phyloP scores from a whole-genome alignment of 2,329 filamentous ascomycete species.

The Claviceps cyperi region DNA sequence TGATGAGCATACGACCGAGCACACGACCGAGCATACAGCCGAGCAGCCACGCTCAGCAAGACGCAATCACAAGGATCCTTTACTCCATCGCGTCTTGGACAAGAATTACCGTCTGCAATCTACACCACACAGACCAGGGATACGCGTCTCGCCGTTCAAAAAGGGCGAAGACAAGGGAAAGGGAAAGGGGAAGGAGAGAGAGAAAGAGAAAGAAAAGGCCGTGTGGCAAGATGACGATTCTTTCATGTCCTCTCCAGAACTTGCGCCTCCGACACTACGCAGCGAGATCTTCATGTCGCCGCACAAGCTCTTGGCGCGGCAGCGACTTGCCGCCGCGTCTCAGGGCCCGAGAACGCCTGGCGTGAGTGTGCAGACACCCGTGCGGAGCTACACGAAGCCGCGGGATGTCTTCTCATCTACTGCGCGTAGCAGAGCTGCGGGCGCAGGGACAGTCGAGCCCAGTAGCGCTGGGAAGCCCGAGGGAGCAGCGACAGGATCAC shows the following conservation, averaged over 20 bases:
- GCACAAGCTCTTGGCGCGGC: conserved; percentile 30
- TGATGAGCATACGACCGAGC: too few relatives aligned
- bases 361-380: conserved; percentile 70
- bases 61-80: conserved; percentile 47
- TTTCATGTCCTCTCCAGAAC: conserved; percentile 60
- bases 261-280: conserved; percentile 67
- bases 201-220: conserved; percentile 11
- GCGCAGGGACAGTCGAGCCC: not conserved
- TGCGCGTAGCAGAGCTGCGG: conserved; percentile 2
- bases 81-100: conserved; percentile 84
- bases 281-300: conserved; percentile 78
- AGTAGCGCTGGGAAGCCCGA: conserved; percentile 1
- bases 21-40: conserved; percentile 10
- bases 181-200: conserved; percentile 16
- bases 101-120: conserved; percentile 91
- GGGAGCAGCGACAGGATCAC: conserved; percentile 1
- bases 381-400: conserved; percentile 28
- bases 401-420: conserved; percentile 31
- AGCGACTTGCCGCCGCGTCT: conserved; percentile 27
- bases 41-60: conserved; percentile 18
- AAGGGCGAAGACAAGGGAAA: conserved; percentile 11
- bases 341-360: conserved; percentile 57
- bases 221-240: conserved; percentile 36
- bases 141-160: conserved; percentile 32
- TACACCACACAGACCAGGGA: conserved; percentile 55